Conservation (phyloP, 2,329 filamentous ascomycete genomes). For the Arthrinium phaeospermum region DNA sequence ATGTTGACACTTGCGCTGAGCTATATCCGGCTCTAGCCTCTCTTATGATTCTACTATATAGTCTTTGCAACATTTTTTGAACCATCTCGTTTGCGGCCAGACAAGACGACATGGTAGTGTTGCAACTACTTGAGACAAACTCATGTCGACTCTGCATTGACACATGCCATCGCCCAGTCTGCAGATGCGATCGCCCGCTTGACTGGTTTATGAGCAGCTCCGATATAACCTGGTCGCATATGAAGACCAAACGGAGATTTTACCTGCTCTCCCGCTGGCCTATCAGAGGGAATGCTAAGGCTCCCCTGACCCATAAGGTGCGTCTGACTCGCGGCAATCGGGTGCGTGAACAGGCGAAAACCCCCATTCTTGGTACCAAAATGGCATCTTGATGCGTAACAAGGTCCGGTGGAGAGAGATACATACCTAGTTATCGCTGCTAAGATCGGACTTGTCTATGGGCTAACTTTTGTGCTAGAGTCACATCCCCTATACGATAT, state of each 20-base stretch:
- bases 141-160: slow-evolving; percentile 12
- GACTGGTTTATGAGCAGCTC: neutral
- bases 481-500: neutral
- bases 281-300: neutral
- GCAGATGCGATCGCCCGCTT: slow-evolving; percentile 4
- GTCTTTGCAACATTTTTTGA: neutral
- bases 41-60: neutral
- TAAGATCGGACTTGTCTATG: neutral
- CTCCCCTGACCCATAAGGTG: neutral
- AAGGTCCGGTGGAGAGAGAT: neutral
- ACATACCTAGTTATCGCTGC: neutral
- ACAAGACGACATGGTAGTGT: neutral
- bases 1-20: neutral
- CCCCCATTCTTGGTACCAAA: neutral
- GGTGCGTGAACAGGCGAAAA: neutral
- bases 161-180: slow-evolving; percentile 4
- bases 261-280: neutral
- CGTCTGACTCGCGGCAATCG: neutral
- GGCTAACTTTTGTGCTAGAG: neutral
- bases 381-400: neutral
- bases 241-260: neutral
- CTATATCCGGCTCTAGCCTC: neutral
- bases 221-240: neutral
- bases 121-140: neutral
- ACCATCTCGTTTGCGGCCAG: neutral